Evolutionary conservation across 2,329 filamentous ascomycete genomes (phyloP).

Genomic region (Corinectria fuckeliana): DNA sequence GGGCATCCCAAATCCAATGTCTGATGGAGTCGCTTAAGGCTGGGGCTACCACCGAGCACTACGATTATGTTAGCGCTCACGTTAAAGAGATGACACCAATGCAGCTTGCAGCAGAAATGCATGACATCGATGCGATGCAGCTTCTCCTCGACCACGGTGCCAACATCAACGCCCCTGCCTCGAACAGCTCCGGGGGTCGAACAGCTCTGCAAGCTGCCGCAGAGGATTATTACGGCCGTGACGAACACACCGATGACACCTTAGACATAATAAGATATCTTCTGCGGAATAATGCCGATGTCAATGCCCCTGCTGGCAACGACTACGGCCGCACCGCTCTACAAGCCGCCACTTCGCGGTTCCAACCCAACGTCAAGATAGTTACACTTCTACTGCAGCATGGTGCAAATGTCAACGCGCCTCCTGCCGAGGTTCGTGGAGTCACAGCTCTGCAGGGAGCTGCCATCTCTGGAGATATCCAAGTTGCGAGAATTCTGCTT

Average conservation of each 20-base stretch:
- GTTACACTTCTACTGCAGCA: neutral
- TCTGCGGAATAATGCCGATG: neutral
- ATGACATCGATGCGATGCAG: neutral
- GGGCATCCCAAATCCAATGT: neutral
- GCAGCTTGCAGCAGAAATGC: neutral
- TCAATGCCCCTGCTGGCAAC: constrained; percentile 1
- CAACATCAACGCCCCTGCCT: constrained; percentile 5
- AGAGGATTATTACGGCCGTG: neutral
- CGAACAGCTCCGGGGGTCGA: neutral
- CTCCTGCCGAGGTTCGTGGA: neutral
- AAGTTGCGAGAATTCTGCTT: constrained; percentile 2
- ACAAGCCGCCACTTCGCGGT: neutral
- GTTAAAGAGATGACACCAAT: neutral
- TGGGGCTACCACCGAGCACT: neutral
- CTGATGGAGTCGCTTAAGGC: neutral
- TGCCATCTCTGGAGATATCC: constrained; percentile 7
- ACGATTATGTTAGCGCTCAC: neutral
- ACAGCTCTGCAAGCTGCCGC: constrained; percentile 4
- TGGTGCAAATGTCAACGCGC: constrained; percentile 4
- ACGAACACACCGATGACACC: neutral
- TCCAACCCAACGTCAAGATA: neutral
- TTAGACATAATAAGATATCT: neutral
- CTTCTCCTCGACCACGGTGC: neutral
- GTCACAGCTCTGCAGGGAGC: constrained; percentile 15
- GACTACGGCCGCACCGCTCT: constrained; percentile 1